phyloP scores from a whole-genome alignment of 2,329 filamentous ascomycete species.

The Fusarium xylarioides region DNA sequence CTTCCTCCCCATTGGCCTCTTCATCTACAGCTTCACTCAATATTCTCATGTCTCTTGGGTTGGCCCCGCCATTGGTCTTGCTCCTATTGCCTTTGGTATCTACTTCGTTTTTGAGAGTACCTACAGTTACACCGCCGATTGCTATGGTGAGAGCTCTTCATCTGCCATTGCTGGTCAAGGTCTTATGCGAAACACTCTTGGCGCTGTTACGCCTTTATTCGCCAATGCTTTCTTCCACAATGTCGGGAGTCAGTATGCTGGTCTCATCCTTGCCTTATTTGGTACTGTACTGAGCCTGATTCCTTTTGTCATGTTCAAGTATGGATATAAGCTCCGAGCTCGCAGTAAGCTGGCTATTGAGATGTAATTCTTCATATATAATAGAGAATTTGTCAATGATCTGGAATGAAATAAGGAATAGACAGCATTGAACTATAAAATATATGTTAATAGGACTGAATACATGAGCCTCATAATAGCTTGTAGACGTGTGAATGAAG shows the following conservation, averaged over 20 bases:
- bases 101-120: conserved; percentile 37
- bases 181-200: conserved; percentile 34
- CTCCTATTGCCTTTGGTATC: conserved; percentile 35
- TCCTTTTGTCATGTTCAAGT: conserved; percentile 37
- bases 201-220: conserved; percentile 33
- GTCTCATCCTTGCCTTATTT: conserved; percentile 31
- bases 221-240: conserved; percentile 37
- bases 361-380: conserved; percentile 3
- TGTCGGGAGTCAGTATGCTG: conserved; percentile 35
- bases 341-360: conserved; percentile 35
- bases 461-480: neutral
- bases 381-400: neutral
- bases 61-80: conserved; percentile 27
- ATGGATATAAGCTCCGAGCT: conserved; percentile 29
- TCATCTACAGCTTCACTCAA: conserved; percentile 38
- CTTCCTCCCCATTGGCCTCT: conserved; percentile 34
- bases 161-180: conserved; percentile 36
- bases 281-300: conserved; percentile 31
- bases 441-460: neutral
- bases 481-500: neutral
- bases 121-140: conserved; percentile 36
- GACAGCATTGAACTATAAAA: neutral
- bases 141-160: conserved; percentile 34
- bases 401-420: neutral
- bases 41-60: conserved; percentile 32